Evolutionary conservation across 805 yeast genomes (phyloP).

Genomic region (Starmerella vaccinii): DNA sequence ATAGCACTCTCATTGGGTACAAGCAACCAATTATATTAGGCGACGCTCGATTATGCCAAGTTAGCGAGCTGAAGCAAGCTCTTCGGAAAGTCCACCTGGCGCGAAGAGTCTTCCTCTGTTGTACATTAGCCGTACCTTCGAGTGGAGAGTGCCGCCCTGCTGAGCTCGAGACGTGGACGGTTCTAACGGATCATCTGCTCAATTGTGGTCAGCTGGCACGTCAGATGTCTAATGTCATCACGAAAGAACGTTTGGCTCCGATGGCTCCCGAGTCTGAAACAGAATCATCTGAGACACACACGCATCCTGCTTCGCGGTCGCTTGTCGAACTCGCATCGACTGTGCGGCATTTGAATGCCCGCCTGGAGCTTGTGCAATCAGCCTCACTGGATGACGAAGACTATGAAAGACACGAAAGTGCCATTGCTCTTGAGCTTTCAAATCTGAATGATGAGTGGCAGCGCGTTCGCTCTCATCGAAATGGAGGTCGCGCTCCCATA

Average conservation of each 20-base stretch:
- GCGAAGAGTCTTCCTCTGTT: constrained; percentile 38
- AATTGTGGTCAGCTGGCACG: constrained; percentile 11
- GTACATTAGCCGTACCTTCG: constrained; percentile 33
- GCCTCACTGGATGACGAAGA: constrained; percentile 9
- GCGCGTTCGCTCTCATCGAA: background rate
- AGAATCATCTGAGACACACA: background rate
- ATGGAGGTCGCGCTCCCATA: background rate
- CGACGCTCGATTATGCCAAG: background rate
- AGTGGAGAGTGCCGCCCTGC: constrained; percentile 20
- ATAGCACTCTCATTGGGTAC: constrained; percentile 17
- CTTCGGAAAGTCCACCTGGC: constrained; percentile 33
- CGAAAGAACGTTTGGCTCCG: constrained; percentile 20
- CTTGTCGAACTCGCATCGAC: constrained; percentile 9
- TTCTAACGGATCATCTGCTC: constrained; percentile 23
- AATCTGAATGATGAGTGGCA: constrained; percentile 10
- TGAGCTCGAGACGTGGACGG: constrained; percentile 25
- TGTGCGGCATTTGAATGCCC: constrained; percentile 22
- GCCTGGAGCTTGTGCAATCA: constrained; percentile 20
- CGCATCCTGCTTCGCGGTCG: background rate
- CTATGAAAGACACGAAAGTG: constrained; percentile 7
- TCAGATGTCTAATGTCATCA: constrained; percentile 17
- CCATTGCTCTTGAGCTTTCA: constrained; percentile 14
- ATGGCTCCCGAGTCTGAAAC: background rate
- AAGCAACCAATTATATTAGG: background rate
- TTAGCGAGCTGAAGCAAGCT: constrained; percentile 27